phyloP scores from a whole-genome alignment of 768 basidiomycete genomes.

The Suillus brevipes region DNA sequence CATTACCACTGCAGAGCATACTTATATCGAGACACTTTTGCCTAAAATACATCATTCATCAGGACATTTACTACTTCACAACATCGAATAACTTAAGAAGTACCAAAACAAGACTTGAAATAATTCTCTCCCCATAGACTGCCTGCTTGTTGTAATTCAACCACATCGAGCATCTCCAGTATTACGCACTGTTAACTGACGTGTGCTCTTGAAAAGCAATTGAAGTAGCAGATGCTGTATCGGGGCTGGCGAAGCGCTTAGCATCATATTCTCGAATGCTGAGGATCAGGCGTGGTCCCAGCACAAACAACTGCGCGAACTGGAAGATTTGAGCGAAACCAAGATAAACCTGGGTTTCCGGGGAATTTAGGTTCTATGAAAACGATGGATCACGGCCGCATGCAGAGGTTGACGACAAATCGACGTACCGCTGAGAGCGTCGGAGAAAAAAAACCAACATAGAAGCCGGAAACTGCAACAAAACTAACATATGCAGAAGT shows the following conservation, averaged over 20 bases:
- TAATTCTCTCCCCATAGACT: neutral
- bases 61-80: neutral
- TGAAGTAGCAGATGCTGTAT: neutral
- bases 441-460: neutral
- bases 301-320: neutral
- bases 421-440: neutral
- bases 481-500: neutral
- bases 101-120: neutral
- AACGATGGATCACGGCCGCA: neutral
- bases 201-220: neutral
- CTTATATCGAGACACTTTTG: too few species aligned
- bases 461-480: neutral
- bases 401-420: neutral
- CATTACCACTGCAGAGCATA: too few species aligned
- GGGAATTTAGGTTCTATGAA: neutral
- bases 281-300: neutral
- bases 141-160: neutral
- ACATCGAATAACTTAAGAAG: neutral
- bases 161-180: neutral
- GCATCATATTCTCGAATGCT: neutral
- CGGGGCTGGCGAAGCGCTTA: neutral
- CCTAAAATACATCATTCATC: neutral
- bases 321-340: neutral
- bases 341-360: neutral
- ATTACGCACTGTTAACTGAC: neutral